Evolutionary conservation across 2,329 filamentous ascomycete species (phyloP).

Genomic region (Cytospora piceae): DNA sequence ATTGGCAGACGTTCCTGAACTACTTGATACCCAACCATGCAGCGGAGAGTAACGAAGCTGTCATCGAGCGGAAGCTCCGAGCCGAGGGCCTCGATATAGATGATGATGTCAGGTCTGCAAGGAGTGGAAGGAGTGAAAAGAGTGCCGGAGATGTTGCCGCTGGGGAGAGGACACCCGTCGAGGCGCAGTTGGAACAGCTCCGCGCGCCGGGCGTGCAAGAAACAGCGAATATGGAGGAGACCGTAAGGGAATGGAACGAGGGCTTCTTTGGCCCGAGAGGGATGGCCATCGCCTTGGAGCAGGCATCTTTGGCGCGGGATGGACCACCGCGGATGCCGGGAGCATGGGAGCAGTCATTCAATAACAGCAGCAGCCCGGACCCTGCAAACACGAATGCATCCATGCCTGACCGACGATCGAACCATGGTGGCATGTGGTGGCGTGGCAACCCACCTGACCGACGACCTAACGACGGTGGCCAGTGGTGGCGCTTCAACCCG

Average conservation of each 20-base stretch:
- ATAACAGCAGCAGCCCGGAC: conserved; percentile 31
- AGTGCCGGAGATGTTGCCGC: conserved; percentile 28
- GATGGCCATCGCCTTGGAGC: conserved; percentile 45
- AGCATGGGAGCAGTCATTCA: conserved; percentile 39
- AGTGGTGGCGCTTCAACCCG: conserved; percentile 31
- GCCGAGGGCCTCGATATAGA: conserved; percentile 44
- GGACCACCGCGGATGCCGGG: conserved; percentile 38
- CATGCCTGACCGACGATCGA: conserved; percentile 16
- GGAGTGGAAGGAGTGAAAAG: conserved; percentile 17
- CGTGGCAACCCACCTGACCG: conserved; percentile 27
- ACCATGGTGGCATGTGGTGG: conserved; percentile 22
- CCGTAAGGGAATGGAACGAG: conserved; percentile 59
- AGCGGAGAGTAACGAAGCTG: conserved; percentile 47
- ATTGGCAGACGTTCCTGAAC: conserved; percentile 65
- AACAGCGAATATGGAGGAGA: conserved; percentile 43
- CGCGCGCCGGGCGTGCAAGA: conserved; percentile 37
- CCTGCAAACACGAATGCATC: neutral
- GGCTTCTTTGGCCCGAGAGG: conserved; percentile 58
- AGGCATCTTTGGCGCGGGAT: conserved; percentile 26
- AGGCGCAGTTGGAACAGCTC: conserved; percentile 48
- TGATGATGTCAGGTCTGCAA: conserved; percentile 32
- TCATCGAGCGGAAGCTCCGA: conserved; percentile 54
- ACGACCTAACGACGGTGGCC: conserved; percentile 24
- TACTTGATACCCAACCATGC: conserved; percentile 56
- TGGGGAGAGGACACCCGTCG: conserved; percentile 39